Conservation (phyloP, 2,329 filamentous ascomycete genomes). For the Fusarium coicis region DNA sequence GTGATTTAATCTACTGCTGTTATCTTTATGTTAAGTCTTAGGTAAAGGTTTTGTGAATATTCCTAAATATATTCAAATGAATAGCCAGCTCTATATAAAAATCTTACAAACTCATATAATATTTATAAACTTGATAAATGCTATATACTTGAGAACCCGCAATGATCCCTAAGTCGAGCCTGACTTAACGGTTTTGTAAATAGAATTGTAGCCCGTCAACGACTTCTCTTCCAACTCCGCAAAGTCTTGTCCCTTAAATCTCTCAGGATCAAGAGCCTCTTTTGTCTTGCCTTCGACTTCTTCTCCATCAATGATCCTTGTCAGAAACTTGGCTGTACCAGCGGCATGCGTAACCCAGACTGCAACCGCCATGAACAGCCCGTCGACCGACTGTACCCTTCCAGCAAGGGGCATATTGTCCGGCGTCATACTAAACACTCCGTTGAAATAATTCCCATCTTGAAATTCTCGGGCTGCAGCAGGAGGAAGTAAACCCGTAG, state of each 20-base stretch:
- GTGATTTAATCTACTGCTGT: fast-evolving
- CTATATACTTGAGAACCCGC: fast-evolving
- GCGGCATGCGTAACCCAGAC: slow-evolving; percentile 42
- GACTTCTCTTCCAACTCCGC: slow-evolving; percentile 27
- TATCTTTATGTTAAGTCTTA: fast-evolving
- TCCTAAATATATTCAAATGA: fast-evolving
- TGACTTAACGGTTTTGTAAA: slow-evolving; percentile 38
- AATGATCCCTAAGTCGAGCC: fast-evolving
- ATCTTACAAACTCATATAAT: fast-evolving
- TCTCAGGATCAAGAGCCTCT: slow-evolving; percentile 30
- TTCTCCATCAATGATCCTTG: slow-evolving; percentile 12
- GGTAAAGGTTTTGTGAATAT: not conserved
- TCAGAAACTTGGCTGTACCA: slow-evolving; percentile 31
- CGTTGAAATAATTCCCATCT: slow-evolving; percentile 28
- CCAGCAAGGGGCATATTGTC: slow-evolving; percentile 43
- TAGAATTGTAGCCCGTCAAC: slow-evolving; percentile 34
- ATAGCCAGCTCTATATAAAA: not conserved
- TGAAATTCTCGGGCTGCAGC: slow-evolving; percentile 13
- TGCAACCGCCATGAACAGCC: slow-evolving; percentile 30
- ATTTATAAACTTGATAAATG: fast-evolving
- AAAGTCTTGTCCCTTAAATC: slow-evolving; percentile 29
- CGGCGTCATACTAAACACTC: slow-evolving; percentile 43
- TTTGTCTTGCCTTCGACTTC: slow-evolving; percentile 11
- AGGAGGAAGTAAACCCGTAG: slow-evolving; percentile 18
- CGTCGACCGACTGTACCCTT: not conserved